phyloP scores from a whole-genome alignment of 257 asterid genomes.

The Rhazya stricta region DNA sequence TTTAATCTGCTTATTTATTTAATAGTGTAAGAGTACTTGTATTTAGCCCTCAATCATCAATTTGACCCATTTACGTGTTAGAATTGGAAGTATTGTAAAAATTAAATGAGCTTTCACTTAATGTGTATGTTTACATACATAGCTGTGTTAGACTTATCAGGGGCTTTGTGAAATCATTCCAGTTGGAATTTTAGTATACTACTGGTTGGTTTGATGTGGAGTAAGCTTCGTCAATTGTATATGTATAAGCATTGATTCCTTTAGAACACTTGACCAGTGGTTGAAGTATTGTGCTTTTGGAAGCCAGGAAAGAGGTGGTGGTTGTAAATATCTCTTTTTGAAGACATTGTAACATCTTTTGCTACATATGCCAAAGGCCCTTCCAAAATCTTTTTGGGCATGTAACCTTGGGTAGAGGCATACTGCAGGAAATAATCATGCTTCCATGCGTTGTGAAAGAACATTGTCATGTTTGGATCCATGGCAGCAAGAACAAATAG shows the following conservation, averaged over 20 bases:
- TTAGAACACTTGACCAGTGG: neutral
- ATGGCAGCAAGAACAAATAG: neutral
- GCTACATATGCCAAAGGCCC: neutral
- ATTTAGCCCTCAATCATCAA: too few relatives aligned
- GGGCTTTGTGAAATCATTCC: neutral
- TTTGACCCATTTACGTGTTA: too few relatives aligned
- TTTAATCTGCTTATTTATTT: neutral
- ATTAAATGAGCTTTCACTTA: neutral
- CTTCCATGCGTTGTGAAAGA: neutral
- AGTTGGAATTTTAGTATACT: neutral
- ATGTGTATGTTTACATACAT: too few relatives aligned
- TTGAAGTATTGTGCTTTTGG: neutral
- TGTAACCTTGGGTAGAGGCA: neutral
- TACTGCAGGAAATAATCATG: neutral
- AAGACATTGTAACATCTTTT: neutral
- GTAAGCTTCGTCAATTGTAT: neutral
- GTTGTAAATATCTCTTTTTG: neutral
- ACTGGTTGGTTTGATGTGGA: neutral
- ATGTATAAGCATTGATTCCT: too few relatives aligned
- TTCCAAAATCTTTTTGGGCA: neutral
- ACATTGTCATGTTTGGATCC: neutral
- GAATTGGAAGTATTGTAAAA: neutral
- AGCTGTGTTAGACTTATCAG: neutral
- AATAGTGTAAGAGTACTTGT: too few relatives aligned
- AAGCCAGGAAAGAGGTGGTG: neutral